Base-by-base conservation (phyloP, 1,139 yeast species). In the Nakaseomyces sp. region DNA sequence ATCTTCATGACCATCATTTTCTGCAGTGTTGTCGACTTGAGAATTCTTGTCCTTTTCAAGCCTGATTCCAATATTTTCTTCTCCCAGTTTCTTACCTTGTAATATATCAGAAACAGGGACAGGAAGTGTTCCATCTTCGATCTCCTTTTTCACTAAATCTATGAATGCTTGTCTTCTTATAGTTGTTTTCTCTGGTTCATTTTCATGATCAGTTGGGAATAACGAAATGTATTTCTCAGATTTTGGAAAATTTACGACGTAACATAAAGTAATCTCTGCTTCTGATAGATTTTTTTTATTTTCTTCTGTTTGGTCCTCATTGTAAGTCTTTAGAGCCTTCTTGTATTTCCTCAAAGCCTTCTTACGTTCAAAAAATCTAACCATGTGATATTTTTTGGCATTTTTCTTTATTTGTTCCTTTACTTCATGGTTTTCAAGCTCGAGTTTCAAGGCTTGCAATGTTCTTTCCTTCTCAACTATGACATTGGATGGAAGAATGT, bases 321-420 rank as follows among this genome's bases (percentile, higher is more conserved):
- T 58, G 22, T 56, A 51, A 12, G 64, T 68, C 46, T 77, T 81
- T 48, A 69, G 68, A 1, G 81, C 78, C 52, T 80, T 80, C 50
- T 81, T 82, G 56, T 87, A 76, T 50, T 72, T 76, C 56, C 96
- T 72, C 26, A 76, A 57, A 1, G 97, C 95, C 72, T 91, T 93
- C 67, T 89, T 87, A 56, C 75, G 76, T 63, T 91, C 98, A 51
- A 91, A 86, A 59, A 93, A 91, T 52, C 93, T 73, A 41, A 91
- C 91, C 93, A 88, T 89, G 59, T 87, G 96, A 63, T 93, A 91
- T 64, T 81, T 85, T 53, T 80, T 75, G n/a, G 87, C 78, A 39
- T 74, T 67, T 45, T 76, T 74, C 54, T 74, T 76, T 6, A 79
- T 76, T 52, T 73, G 73, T 41, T 72, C 69, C 35, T 70, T 69